Evolutionary conservation across 768 basidiomycete genomes (phyloP), one percentile per base, ranked within the genome.

Genomic region (Phallus indusiatus): DNA sequence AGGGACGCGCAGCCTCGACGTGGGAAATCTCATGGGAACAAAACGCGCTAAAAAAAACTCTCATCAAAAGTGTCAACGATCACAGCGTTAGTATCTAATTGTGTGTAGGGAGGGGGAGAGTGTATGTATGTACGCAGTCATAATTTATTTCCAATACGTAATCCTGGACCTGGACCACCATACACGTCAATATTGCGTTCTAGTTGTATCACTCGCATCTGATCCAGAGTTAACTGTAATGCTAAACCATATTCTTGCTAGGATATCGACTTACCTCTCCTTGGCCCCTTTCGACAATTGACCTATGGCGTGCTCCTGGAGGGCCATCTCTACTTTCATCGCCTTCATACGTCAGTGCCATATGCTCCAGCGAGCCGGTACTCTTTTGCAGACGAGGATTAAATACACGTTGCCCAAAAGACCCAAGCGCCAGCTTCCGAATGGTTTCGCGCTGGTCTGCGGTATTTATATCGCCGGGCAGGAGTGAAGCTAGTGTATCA

Each of bases 241-340:
- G 37, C 17, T 34, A 20, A 46, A 28, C 17, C 28, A 54, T 4
- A 36, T 33, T 12, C 22, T 17, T 28, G 16, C 6, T 17, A 20
- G n/a, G 37, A 33, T 9, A 34, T 4, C 21, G n/a, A 7, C 82
- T 65, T 69, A 86, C 84, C 63, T 77, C 80, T 57, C 73, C 76
- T 64, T 77, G 74, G 10, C 71, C 72, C 51, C 78, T 67, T 65
- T 71, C 78, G 33, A 83, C 73, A 18, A 77, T 56, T 8, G 77
- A 78, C 17, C 87, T 78, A 72, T 89, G 87, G 18, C 80, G 69
- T 18, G 81, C 73, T 6, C 85, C 85, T 52, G 73, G 70, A 1
- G 77, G 69, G 6, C 85, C 85, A 4, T 84, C 86, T 20, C 82
- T 74, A 17, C 76, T 74, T 71, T 87, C 84, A 66, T 89, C 87